Evolutionary conservation across 2,329 filamentous ascomycete species (phyloP).

Genomic region (Fusarium annulatum): DNA sequence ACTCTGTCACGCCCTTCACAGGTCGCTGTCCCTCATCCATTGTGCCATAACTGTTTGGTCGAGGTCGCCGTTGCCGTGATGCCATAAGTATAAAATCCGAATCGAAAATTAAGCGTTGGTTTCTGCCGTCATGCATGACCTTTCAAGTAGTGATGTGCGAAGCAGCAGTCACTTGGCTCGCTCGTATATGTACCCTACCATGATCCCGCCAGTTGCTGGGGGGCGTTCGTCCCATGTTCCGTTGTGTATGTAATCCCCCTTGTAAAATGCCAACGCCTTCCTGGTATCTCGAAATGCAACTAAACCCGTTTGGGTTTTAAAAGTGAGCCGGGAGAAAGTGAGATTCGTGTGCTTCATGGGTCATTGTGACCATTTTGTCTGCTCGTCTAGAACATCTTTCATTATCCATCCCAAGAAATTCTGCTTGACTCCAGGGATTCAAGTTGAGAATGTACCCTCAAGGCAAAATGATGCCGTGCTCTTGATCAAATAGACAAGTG

Average conservation of each 20-base stretch:
- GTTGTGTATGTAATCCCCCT: constrained; percentile 35
- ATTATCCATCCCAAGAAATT: constrained; percentile 7
- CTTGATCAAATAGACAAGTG: neutral
- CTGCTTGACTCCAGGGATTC: neutral
- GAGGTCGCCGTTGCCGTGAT: constrained; percentile 32
- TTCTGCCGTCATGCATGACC: constrained; percentile 35
- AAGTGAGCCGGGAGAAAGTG: constrained; percentile 38
- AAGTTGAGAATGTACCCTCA: neutral
- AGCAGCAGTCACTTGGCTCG: constrained; percentile 19
- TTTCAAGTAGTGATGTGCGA: constrained; percentile 34
- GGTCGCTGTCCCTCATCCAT: neutral
- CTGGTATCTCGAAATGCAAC: constrained; percentile 54
- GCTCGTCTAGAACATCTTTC: constrained; percentile 26
- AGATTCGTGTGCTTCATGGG: constrained; percentile 50
- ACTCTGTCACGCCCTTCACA: neutral
- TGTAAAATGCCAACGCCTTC: constrained; percentile 51
- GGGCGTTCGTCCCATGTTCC: constrained; percentile 31
- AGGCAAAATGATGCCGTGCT: neutral
- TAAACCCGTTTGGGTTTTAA: constrained; percentile 40
- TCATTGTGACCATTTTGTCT: constrained; percentile 40
- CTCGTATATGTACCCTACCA: constrained; percentile 37
- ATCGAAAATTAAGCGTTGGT: constrained; percentile 35
- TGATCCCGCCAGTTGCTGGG: constrained; percentile 24
- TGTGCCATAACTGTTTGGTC: neutral
- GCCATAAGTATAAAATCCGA: constrained; percentile 30